Conservation (phyloP, 2,329 filamentous ascomycete genomes). For the Zasmidium citrigriseum region DNA sequence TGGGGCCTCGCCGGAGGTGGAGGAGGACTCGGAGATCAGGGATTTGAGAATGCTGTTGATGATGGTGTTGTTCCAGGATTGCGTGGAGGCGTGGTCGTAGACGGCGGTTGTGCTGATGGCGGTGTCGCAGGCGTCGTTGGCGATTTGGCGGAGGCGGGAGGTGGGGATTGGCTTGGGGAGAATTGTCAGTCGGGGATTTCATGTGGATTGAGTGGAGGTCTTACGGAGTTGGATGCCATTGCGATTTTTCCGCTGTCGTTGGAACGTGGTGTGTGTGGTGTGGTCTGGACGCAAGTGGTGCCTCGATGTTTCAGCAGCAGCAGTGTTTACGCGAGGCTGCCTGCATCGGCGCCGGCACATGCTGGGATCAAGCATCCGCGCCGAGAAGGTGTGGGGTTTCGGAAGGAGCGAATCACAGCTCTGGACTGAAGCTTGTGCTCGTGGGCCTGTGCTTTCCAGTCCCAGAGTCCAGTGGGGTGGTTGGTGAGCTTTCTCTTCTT, state of each 20-base stretch:
- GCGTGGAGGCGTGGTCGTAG: conserved; percentile 86
- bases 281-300: not conserved
- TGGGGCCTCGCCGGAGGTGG: conserved; percentile 58
- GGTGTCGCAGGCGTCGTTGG: conserved; percentile 78
- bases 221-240: conserved; percentile 13
- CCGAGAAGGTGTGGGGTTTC: not conserved
- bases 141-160: conserved; percentile 80
- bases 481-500: not conserved
- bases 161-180: conserved; percentile 70
- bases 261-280: not conserved
- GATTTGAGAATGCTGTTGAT: conserved; percentile 80
- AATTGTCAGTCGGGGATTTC: not conserved
- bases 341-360: not conserved
- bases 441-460: too few species aligned
- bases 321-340: not conserved
- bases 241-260: too few species aligned
- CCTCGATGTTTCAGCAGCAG: not conserved
- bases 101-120: conserved; percentile 72
- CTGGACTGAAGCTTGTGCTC: not conserved
- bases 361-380: not conserved
- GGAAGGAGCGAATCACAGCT: not conserved
- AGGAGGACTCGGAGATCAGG: conserved; percentile 67
- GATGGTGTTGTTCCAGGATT: conserved; percentile 87
- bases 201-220: not conserved
- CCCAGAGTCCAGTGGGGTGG: not conserved